These are phyloP conservation scores for Aspergillus ellipticus DNA, from an alignment of 495 filamentous ascomycete species.

Conservation along the genomic window DNA sequence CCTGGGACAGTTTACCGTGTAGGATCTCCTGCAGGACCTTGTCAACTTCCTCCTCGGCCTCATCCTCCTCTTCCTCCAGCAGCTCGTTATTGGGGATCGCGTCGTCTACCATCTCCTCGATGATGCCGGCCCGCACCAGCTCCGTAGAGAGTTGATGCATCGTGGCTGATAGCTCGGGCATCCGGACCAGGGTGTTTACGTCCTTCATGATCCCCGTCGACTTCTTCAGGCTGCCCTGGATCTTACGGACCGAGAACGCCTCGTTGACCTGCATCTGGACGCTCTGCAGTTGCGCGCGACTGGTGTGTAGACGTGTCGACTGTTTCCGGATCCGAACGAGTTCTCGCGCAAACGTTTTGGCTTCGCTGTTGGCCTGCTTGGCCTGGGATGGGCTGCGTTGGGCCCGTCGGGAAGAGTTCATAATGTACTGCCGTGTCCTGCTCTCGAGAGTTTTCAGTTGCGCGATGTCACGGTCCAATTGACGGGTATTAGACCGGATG, in stretches of 20 bases:
- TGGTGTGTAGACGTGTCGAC: constrained; percentile 67
- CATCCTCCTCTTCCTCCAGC: constrained; percentile 77
- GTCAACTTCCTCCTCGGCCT: constrained; percentile 87
- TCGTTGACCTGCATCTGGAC: constrained; percentile 98
- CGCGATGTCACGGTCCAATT: constrained; percentile 89
- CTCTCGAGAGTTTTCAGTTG: constrained; percentile 68
- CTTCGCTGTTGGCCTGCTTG: constrained; percentile 70
- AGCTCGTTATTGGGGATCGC: constrained; percentile 68
- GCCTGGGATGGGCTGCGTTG: constrained; percentile 71
- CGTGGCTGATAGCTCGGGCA: constrained; percentile 83
- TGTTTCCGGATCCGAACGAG: constrained; percentile 79
- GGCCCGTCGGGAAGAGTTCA: constrained; percentile 72
- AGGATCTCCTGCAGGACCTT: constrained; percentile 88
- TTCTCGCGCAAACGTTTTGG: constrained; percentile 82
- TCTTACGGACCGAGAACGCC: constrained; percentile 92
- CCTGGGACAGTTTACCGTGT: constrained; percentile 73
- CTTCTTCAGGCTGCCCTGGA: constrained; percentile 85
- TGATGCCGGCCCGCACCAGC: constrained; percentile 89
- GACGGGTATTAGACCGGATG: constrained; percentile 85
- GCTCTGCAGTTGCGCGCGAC: constrained; percentile 85
- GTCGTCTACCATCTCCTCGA: constrained; percentile 95
- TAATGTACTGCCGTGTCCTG: constrained; percentile 83
- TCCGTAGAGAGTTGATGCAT: constrained; percentile 88
- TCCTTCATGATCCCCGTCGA: constrained; percentile 95
- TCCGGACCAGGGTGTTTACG: constrained; percentile 77